Conservation (phyloP, 1,284 basidiomycete species). For the Nidula niveotomentosa region DNA sequence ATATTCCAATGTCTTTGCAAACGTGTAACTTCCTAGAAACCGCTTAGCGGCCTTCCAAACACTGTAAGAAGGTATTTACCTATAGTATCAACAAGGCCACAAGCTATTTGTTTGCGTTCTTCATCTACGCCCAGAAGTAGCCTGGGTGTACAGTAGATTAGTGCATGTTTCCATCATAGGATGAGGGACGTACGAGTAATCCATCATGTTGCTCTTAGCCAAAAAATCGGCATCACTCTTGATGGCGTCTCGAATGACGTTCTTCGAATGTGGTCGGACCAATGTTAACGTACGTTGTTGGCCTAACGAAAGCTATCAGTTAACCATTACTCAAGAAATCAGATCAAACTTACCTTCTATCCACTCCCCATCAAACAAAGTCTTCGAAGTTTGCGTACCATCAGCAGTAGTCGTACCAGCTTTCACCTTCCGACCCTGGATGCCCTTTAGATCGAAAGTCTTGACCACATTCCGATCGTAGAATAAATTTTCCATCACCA, state of each 20-base stretch:
- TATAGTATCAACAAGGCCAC: conserved; percentile 80
- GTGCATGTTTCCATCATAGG: neutral
- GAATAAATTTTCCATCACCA: conserved; percentile 84
- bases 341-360: conserved; percentile 57
- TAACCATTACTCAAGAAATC: neutral
- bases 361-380: conserved; percentile 80
- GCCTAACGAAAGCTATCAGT: conserved; percentile 29
- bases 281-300: conserved; percentile 65
- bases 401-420: conserved; percentile 33
- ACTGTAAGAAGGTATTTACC: conserved; percentile 33
- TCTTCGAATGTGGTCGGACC: conserved; percentile 69
- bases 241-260: conserved; percentile 66
- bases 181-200: conserved; percentile 61
- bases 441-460: conserved; percentile 81
- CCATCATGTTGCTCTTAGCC: conserved; percentile 77
- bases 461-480: conserved; percentile 64
- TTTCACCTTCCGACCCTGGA: conserved; percentile 70
- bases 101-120: conserved; percentile 61
- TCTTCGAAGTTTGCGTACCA: conserved; percentile 53
- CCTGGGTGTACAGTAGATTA: conserved; percentile 26
- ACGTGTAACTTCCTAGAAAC: conserved; percentile 63
- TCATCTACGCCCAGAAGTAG: conserved; percentile 69
- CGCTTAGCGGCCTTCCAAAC: neutral
- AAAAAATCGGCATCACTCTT: conserved; percentile 71
- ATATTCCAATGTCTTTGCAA: conserved; percentile 77